Evolutionary conservation across 306 rosid genomes (phyloP).

Genomic region (Prunus padus): DNA sequence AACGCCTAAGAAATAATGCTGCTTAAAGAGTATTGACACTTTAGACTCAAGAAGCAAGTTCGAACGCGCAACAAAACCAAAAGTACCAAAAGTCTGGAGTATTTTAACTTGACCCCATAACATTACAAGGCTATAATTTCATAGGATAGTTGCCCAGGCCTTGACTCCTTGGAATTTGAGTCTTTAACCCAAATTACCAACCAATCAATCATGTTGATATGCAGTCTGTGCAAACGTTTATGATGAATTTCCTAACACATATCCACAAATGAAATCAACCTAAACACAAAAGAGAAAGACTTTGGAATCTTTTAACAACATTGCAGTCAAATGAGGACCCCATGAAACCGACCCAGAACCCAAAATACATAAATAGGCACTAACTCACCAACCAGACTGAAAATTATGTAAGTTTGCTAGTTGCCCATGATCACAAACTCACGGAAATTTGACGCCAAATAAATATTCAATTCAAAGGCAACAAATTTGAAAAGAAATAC

Average conservation of each 20-base stretch:
- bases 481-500: too few relatives aligned
- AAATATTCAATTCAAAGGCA: not conserved
- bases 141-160: too few relatives aligned
- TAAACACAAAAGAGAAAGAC: not conserved
- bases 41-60: not conserved
- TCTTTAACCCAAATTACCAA: not conserved
- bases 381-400: not conserved
- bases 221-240: not conserved
- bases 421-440: not conserved
- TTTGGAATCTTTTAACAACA: not conserved
- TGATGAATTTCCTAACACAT: not conserved
- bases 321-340: not conserved
- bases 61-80: not conserved
- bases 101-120: conserved; percentile 1
- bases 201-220: not conserved
- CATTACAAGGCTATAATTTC: not conserved
- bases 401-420: not conserved
- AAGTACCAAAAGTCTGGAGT: not conserved
- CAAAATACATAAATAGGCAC: not conserved
- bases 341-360: conserved; percentile 1
- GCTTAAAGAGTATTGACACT: not conserved
- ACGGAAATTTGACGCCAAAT: not conserved
- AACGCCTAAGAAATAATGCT: not conserved
- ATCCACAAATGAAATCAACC: not conserved
- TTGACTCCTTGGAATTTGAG: not conserved